These are phyloP conservation scores for Litsea cubeba DNA, from an alignment of 164 flowering plant genomes.

Conservation along the genomic window DNA sequence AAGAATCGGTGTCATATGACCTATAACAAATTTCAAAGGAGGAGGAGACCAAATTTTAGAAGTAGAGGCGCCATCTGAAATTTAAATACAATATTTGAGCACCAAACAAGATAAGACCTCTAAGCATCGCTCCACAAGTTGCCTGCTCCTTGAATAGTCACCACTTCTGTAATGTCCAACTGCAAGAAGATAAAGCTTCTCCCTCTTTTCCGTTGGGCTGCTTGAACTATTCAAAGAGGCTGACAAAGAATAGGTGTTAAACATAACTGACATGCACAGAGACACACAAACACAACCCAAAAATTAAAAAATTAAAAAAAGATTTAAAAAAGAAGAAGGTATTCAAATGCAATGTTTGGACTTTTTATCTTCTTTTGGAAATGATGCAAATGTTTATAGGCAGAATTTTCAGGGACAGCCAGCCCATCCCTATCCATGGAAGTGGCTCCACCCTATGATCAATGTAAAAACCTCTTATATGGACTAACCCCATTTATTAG, in stretches of 20 bases:
- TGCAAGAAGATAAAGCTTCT: constrained; percentile 83
- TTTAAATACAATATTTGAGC: not conserved
- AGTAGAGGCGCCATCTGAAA: not conserved
- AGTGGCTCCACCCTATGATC: no score
- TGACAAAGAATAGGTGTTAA: constrained; percentile 27
- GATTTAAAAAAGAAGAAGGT: not conserved
- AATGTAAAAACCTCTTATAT: no score
- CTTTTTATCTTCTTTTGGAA: no score
- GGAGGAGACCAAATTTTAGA: not conserved
- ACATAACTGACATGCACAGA: not conserved
- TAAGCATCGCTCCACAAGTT: constrained; percentile 61
- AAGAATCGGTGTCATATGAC: not conserved
- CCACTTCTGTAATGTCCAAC: constrained; percentile 85
- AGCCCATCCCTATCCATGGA: no score
- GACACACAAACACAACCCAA: not conserved
- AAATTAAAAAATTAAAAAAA: not conserved
- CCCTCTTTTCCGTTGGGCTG: constrained; percentile 57
- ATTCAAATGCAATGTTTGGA: not conserved
- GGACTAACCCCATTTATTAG: no score
- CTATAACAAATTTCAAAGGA: not conserved
- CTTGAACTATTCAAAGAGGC: constrained; percentile 48
- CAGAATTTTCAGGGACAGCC: no score
- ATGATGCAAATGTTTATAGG: no score
- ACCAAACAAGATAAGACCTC: constrained; percentile 44
- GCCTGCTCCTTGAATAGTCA: constrained; percentile 68